Evolutionary conservation across 768 basidiomycete genomes (phyloP), one percentile per base, ranked within the genome.

Genomic region (Pisolithus albus): DNA sequence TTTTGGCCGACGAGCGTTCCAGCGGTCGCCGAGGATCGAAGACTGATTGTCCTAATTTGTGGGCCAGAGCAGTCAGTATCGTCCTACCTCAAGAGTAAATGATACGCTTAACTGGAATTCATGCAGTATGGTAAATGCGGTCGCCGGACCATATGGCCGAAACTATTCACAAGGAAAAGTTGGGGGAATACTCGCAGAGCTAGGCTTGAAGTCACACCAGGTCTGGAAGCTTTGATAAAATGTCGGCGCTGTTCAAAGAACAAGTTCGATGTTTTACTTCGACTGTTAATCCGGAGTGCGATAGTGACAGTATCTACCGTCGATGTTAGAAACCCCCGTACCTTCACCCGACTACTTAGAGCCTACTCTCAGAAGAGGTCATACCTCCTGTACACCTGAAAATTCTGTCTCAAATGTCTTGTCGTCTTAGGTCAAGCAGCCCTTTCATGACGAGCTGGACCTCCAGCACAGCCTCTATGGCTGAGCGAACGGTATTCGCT

Each of bases 371-470:
- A 30, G 10, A 9, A 30, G 10, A 30, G 7, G 30, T 30, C 30
- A 15, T 34, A 13, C 34, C 34, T 11, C 30, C 30, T 26, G 23
- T 8, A 8, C 28, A 18, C 30, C 19, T 9, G 37, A 39, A 10
- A 23, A 5, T 3, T 1, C 15, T 10, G 47, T 7, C 23, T 67
- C 63, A 90, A 55, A 82, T 72, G 56, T 90, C 88, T 59, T 86
- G 82, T 58, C 87, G 76, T 53, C 84, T 76, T 51, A 92, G 73
- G 64, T 91, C 89, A 42, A 92, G 70, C 50, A 90, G 64, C 8
- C 89, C 89, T 58, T 90, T 91, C 87, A 92, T 90, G 42, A 90
- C 73, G 13, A 81, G 70, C 61, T 92, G 90, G 10, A 92, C 82
- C 54, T 91, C 85, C 1, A 91, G 76, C 0, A 92, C 83, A 2